Percentiles rank a stretch among this genome's conserved stretches.
phyloP scores from a whole-genome alignment of 164 flowering plant genomes.

The Cinnamomum micranthum region DNA sequence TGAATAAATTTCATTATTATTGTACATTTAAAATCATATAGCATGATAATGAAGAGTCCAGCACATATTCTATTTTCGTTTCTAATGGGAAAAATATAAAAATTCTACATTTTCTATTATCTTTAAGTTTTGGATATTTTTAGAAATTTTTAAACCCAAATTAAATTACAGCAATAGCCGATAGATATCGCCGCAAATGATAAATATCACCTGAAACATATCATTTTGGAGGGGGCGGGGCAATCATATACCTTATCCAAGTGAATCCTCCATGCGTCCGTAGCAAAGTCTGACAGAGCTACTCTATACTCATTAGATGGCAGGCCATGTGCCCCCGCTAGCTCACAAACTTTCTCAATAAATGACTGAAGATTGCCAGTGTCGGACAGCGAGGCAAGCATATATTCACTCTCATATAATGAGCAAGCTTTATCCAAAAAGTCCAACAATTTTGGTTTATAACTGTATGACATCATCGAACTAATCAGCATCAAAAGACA shows the following conservation, averaged over 20 bases:
- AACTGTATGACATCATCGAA: slow-evolving; percentile 40
- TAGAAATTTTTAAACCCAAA: too few relatives aligned
- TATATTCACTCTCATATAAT: slow-evolving; percentile 54
- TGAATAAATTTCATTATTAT: too few relatives aligned
- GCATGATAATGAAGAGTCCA: too few relatives aligned
- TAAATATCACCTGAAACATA: too few relatives aligned
- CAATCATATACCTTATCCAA: slow-evolving; percentile 50
- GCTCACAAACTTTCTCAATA: slow-evolving; percentile 56
- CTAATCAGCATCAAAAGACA: slow-evolving; percentile 3
- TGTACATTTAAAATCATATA: too few relatives aligned
- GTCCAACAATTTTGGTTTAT: slow-evolving; percentile 57
- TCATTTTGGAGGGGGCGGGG: too few relatives aligned
- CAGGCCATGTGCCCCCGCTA: slow-evolving; percentile 59
- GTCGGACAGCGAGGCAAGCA: slow-evolving; percentile 30
- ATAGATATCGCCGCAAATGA: too few relatives aligned
- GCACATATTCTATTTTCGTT: too few relatives aligned
- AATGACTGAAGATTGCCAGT: slow-evolving; percentile 41
- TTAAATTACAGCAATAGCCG: too few relatives aligned
- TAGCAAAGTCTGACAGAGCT: slow-evolving; percentile 39
- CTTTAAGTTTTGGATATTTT: too few relatives aligned
- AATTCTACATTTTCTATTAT: too few relatives aligned
- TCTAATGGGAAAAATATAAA: too few relatives aligned
- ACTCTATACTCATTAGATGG: slow-evolving; percentile 48
- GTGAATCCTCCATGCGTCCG: slow-evolving; percentile 33
- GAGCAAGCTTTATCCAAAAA: slow-evolving; percentile 74